Evolutionary conservation across 1,284 basidiomycete genomes (phyloP), one percentile per base, ranked within the genome.

Genomic region (Trichosporon asahii): DNA sequence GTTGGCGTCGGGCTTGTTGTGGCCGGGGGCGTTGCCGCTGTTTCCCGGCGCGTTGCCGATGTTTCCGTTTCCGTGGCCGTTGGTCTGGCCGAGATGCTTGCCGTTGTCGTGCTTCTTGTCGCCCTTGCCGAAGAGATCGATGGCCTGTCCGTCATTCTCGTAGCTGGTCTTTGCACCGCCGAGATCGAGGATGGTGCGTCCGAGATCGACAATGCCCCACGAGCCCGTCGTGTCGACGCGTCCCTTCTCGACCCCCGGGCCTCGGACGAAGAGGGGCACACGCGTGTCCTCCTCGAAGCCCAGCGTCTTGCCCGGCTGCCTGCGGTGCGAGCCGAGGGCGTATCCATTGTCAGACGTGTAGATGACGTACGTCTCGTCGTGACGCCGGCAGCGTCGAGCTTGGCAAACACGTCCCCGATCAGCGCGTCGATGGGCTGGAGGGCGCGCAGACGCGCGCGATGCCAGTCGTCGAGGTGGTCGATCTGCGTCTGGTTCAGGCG

Each of bases 261-360:
- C 79, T 2, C 80, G 79, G 14, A 77, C 70, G 31, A 78, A 70
- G 46, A 79, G 72, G 0, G 77, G 76, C 2, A 78, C 76, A 49
- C 74, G 74, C 65, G 78, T 78, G 72, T 82, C 80, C 69, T 82
- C 79, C 67, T 82, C 80, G 66, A 73, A 80, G 1, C 76, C 78
- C 6, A 78, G 73, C 0, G 79, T 80, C 71, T 81, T 82, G 5
- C 79, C 79, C 0, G 79, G 78, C 66, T 79, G 76, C 14, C 79
- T 75, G 4, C 79, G 76, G 65, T 82, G 79, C 0, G 74, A 70
- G 4, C 77, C 79, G 35, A 80, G 71, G 0, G 77, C 77, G 60
- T 74, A 82, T 0, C 80, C 80, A 60, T 82, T 82, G 68, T 82
- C 80, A 15, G 76, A 72, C 7, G 77, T 78, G 72, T 79, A 80